A percentile compares a stretch with the other conserved stretches of the same genome.
Conservation (phyloP, 2,329 filamentous ascomycete species). For the Cercospora zeae-maydis region DNA sequence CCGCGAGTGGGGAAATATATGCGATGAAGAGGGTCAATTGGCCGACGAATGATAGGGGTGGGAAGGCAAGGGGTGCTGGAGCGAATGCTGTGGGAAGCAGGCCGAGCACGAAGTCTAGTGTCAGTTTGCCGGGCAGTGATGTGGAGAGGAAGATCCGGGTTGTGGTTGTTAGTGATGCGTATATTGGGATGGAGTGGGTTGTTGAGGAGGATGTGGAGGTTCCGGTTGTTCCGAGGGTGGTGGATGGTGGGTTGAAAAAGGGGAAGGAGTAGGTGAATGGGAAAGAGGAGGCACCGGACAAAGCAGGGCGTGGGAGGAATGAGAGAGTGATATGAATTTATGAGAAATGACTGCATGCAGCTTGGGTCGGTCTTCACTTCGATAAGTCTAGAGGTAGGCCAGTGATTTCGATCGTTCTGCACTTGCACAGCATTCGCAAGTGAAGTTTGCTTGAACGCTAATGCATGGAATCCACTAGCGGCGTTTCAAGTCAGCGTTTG, state of each 20-base stretch:
- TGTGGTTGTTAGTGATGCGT: constrained; percentile 78
- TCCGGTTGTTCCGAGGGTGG: constrained; percentile 36
- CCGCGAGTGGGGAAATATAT: constrained; percentile 68
- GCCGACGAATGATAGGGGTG: constrained; percentile 44
- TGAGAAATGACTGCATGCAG: background rate
- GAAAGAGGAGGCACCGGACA: background rate
- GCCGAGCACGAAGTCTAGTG: constrained; percentile 53
- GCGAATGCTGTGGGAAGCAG: constrained; percentile 32
- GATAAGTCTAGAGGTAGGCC: background rate
- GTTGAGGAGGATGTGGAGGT: constrained; percentile 52
- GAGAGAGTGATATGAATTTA: background rate
- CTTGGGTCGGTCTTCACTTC: background rate
- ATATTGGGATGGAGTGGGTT: constrained; percentile 69
- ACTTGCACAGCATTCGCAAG: too few relatives aligned
- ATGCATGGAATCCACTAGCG: background rate
- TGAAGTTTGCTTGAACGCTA: background rate
- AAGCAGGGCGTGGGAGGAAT: background rate
- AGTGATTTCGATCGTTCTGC: too few relatives aligned
- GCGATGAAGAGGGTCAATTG: constrained; percentile 85
- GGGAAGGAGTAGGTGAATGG: background rate
- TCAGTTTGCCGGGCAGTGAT: constrained; percentile 57
- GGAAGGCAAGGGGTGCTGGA: constrained; percentile 23
- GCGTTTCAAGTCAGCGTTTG: background rate
- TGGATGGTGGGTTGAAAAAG: constrained; percentile 36
- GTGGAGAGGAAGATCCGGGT: constrained; percentile 66